phyloP scores from a whole-genome alignment of 768 basidiomycete species.

The Psilocybe azurescens region DNA sequence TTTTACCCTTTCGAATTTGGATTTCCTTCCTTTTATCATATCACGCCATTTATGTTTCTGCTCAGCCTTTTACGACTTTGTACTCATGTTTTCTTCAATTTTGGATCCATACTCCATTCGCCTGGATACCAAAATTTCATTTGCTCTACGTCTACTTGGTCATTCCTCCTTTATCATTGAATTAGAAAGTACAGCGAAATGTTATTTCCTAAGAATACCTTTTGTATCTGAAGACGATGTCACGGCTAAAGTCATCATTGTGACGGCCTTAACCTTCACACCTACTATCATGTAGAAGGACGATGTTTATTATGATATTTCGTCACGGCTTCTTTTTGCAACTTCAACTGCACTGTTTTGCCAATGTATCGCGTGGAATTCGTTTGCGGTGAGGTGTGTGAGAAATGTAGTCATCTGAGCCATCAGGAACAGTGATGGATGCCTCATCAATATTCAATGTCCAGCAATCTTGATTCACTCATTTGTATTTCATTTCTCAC shows the following conservation, averaged over 20 bases:
- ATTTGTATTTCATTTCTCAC: not conserved
- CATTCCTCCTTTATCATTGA: constrained; percentile 20
- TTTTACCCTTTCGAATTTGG: constrained; percentile 27
- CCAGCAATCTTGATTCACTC: not conserved
- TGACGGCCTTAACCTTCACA: not conserved
- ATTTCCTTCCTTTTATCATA: constrained; percentile 32
- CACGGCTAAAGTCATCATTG: not conserved
- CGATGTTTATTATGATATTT: not conserved
- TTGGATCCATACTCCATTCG: constrained; percentile 28
- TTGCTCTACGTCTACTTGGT: constrained; percentile 17
- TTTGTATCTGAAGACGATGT: constrained; percentile 5
- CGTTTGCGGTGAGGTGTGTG: not conserved
- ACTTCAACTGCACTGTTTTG: not conserved
- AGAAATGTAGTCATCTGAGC: constrained; percentile 8
- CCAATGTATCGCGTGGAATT: constrained; percentile 1
- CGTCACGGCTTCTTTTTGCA: not conserved
- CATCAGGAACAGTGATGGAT: constrained; percentile 14
- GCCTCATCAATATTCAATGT: not conserved
- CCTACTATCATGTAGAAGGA: not conserved
- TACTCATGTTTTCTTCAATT: constrained; percentile 46
- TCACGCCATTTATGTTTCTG: constrained; percentile 68
- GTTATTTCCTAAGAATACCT: constrained; percentile 11
- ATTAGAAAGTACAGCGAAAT: constrained; percentile 22
- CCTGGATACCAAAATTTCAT: constrained; percentile 24
- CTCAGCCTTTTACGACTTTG: constrained; percentile 63